Conservation (phyloP, 495 filamentous ascomycete species). For the Cryomyces antarcticus region DNA sequence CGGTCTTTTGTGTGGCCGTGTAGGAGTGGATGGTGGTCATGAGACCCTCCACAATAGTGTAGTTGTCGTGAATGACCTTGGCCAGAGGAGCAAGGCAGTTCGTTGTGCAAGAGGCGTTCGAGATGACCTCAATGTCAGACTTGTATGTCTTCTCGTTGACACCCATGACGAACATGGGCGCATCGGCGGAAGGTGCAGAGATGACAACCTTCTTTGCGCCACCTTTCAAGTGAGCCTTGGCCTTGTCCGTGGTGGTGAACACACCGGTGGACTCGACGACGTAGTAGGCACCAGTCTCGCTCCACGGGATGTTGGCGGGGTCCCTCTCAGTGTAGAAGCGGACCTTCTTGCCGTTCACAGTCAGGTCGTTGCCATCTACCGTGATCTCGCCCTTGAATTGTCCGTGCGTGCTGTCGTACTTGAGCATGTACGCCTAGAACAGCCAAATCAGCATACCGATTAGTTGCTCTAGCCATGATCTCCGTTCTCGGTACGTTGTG, state of each 20-base stretch:
- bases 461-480: too few species aligned
- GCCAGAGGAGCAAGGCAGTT: conserved; percentile 98
- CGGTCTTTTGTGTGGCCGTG: conserved; percentile 99
- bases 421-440: conserved; percentile 87
- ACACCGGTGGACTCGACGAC: conserved; percentile 97
- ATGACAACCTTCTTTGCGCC: conserved; percentile 99
- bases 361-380: conserved; percentile 51
- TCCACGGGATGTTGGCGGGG: conserved; percentile 83
- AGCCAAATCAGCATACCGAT: conserved; percentile 5
- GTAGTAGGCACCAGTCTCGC: conserved; percentile 74
- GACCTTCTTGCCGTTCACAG: conserved; percentile 89
- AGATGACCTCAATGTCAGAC: conserved; percentile 74
- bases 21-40: conserved; percentile 99
- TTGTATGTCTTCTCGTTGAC: conserved; percentile 92
- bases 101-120: conserved; percentile 99
- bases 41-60: conserved; percentile 89
- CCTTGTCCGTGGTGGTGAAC: conserved; percentile 97
- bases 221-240: conserved; percentile 85
- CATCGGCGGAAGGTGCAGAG: conserved; percentile 95
- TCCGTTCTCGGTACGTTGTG: too few species aligned
- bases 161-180: conserved; percentile 99
- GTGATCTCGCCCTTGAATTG: conserved; percentile 82
- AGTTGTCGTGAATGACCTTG: conserved; percentile 98
- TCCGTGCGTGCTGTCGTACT: conserved; percentile 95
- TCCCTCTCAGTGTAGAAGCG: conserved; percentile 90